Evolutionary conservation across 2,329 filamentous ascomycete genomes (phyloP), one percentile per base, ranked within the genome.

Genomic region (Meredithiella fracta): DNA sequence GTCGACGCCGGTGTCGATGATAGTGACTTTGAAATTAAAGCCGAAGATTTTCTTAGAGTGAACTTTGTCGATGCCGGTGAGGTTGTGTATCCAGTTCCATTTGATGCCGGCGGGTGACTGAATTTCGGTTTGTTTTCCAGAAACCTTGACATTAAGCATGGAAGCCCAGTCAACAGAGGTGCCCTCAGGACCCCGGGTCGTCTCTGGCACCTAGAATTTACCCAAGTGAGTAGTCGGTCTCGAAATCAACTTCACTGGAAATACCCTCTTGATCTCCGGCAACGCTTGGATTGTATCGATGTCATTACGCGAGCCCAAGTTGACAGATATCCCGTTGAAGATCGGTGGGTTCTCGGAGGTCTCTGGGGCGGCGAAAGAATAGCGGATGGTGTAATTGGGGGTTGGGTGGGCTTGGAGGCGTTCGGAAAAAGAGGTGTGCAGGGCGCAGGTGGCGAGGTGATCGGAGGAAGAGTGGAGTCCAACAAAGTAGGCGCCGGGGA

Each of bases 1-100:
- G 52, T 70, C 67, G 26, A 71, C 62, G 0, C 69, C 69, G 0
- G 68, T 69, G 54, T 71, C 69, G 40, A 71, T 65, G 26, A 71
- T 62, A 7, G 68, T 69, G 34, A 71, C 62, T 34, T 64, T 70
- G 14, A 64, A 66, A 1, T 68, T 69, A 47, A 66, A 66, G 2
- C 69, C 69, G 7, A 64, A 61, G 15, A 70, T 65, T 1, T 69
- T 69, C n/a, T 61, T 60, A 17, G 62, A 62, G 42, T 71, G 69
- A 1, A 71, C 63, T 53, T 62, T 65, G 22, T 69, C 65, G 1
- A 71, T 69, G 2, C 68, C 68, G 3, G 69, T 71, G 63, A 66
- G 67, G 15, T 64, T 63, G 47, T 70, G 69, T n/a, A 56, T 1
- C 47, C 47, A 56, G 17, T 56, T 56, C 54, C 54, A 56, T 31